These are phyloP conservation scores for Sherardia arvensis DNA, from an alignment of 257 asterid genomes.

Conservation along the genomic window DNA sequence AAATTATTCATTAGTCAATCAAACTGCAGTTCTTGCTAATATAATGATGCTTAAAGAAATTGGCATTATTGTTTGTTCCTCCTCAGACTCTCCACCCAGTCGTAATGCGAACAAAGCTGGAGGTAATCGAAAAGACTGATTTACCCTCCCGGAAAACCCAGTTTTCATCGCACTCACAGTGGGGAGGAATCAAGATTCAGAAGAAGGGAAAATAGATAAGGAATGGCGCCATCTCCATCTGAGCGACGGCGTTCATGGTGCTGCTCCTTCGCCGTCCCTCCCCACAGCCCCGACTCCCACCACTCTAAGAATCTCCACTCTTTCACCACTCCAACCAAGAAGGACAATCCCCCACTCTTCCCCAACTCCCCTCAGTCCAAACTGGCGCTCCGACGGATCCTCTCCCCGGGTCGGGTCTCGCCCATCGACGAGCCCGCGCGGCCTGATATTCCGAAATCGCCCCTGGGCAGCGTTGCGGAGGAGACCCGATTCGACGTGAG, in stretches of 20 bases:
- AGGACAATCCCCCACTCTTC: slow-evolving; percentile 14
- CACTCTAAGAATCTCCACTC: not conserved
- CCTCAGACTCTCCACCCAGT: slow-evolving; percentile 9
- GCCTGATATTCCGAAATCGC: slow-evolving; percentile 24
- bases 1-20: too few species aligned
- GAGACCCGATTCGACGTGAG: slow-evolving; percentile 49
- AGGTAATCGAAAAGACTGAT: not conserved
- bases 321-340: not conserved
- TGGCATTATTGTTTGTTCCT: not conserved
- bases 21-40: too few species aligned
- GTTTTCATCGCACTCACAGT: not conserved
- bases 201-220: too few species aligned
- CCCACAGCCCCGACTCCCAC: slow-evolving; percentile 77
- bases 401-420: slow-evolving; percentile 96
- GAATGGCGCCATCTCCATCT: slow-evolving; percentile 31
- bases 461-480: slow-evolving; percentile 16
- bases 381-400: slow-evolving; percentile 61
- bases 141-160: not conserved
- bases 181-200: not conserved
- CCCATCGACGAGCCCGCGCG: slow-evolving; percentile 45
- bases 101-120: not conserved
- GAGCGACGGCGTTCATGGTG: slow-evolving; percentile 81
- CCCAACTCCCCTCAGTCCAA: slow-evolving; percentile 49
- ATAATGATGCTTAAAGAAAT: too few species aligned
- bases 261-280: slow-evolving; percentile 67